Evolutionary conservation across 805 yeast genomes (phyloP), one percentile per base, ranked within the genome.

Genomic region (Lipomyces mesembrius): DNA sequence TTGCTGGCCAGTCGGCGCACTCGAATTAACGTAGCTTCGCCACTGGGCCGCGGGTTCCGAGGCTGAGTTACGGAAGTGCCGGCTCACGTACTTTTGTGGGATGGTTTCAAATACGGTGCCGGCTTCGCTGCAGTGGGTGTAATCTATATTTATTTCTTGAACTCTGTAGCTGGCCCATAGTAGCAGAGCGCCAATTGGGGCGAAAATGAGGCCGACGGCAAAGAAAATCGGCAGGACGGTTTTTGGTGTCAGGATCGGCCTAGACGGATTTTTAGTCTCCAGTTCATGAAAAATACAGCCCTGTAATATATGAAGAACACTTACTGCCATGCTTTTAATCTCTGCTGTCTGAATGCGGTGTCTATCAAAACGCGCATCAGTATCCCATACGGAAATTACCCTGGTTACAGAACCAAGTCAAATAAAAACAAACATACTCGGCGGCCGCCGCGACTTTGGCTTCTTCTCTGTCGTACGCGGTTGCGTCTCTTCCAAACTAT

Each of bases 131-230:
- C 99, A 95, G 52, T 85, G 78, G 60, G 92, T 85, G 75, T 95
- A 95, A 72, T 92, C 88, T 46, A 95, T 83, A 57, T 84, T 82
- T 37, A 95, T 69, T 72, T 88, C 87, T 75, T 94, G 91, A 17
- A 94, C 94, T 69, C 86, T 59, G 76, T 86, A 83, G n/a, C 92
- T 85, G n/a, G 96, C 88, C 71, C 84, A 85, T 35, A 92, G 78
- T 64, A 95, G 84, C 17, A 91, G 96, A 37, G 93, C 89, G 3
- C 99, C 99, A 60, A 95, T 84, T 0, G 98, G 97, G 0, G 95
- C 91, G 79, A 93, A 92, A 3, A 95, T 83, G 27, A 91, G 81
- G 0, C 96, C 91, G 55, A 91, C 79, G 29, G 89, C 71, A 59
- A 92, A 83, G 64, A 95, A 82, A 61, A 94, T 81, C 2, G 98